Evolutionary conservation across 805 yeast genomes (phyloP), one percentile per base, ranked within the genome.

Genomic region (Yarrowia porcina): DNA sequence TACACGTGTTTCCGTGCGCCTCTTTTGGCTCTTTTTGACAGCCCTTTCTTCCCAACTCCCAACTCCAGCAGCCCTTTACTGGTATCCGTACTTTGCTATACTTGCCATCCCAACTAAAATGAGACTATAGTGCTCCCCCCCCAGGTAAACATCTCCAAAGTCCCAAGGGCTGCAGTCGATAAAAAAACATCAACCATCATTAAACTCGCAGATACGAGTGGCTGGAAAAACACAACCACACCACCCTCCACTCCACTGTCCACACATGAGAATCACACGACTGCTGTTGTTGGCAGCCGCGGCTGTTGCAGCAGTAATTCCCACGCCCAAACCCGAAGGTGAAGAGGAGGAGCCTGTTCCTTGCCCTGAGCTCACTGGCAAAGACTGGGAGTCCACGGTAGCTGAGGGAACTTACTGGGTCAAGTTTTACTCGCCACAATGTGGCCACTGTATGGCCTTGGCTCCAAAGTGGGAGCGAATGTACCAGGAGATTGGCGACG

Each of bases 391-490:
- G 61, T 65, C 72, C 12, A 75, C 76, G 83, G n/a, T 70, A 77
- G 18, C 74, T 45, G 61, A 78, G 10, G 87, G 87, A 2, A 75
- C 85, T 20, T 87, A 91, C 69, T 80, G 93, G 70, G 86, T 93
- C 33, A 97, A 93, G 75, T 92, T 90, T 74, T 94, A 75, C 72
- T 90, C 97, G 32, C 99, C 99, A 0, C 86, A 86, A 69, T 94
- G 99, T 72, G 72, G 77, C 8, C 98, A 93, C 74, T 94, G 99
- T 75, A 81, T 77, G 65, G 78, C 76, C 8, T 75, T 94, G 61
- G 94, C 89, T 1, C 98, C 99, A 1, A 79, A 76, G 8, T 94
- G 98, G 97, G 81, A 84, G 64, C 77, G 80, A 63, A 81, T 93
- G 0, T 89, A 83, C 75, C 68, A 76, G 23, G 73, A 79, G 36